A percentile compares a stretch with the other conserved stretches of the same genome.
These are phyloP conservation scores for Cardiospermum halicacabum DNA, from an alignment of 345 rosid species.

Conservation along the genomic window DNA sequence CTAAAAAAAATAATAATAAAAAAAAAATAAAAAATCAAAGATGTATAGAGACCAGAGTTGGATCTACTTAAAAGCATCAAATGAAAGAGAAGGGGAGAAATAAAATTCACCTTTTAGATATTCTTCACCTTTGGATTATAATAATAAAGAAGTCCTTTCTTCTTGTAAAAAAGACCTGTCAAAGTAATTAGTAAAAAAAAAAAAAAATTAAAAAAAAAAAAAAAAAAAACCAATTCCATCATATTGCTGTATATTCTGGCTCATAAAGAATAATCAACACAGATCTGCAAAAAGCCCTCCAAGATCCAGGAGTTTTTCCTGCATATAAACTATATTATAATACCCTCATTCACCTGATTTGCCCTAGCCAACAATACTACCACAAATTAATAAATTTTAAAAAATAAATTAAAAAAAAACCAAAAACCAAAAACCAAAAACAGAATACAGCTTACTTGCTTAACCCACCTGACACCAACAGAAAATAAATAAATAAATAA, in stretches of 20 bases:
- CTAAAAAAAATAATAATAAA: neutral
- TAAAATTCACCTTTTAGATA: neutral
- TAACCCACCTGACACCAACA: slow-evolving; percentile 32
- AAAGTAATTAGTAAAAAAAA: slow-evolving; percentile 1
- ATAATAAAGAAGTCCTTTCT: neutral
- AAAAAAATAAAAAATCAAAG: slow-evolving; percentile 8
- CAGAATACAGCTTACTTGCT: neutral
- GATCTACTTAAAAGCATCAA: slow-evolving; percentile 18
- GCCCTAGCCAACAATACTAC: neutral
- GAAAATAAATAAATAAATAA: too few relatives aligned
- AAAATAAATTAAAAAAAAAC: neutral
- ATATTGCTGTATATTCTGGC: neutral
- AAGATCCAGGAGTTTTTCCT: slow-evolving; percentile 10
- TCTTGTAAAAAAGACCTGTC: neutral
- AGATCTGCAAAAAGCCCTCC: slow-evolving; percentile 30
- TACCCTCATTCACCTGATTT: too few relatives aligned
- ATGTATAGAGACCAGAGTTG: slow-evolving; percentile 7
- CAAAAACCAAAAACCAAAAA: neutral
- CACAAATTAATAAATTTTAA: slow-evolving; percentile 7
- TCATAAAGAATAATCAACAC: slow-evolving; percentile 26
- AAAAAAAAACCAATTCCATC: slow-evolving; percentile 4
- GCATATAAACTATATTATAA: neutral
- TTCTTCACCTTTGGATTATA: neutral
- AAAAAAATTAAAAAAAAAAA: too few relatives aligned
- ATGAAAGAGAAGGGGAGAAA: neutral